A percentile compares a stretch with the other conserved stretches of the same genome.
Evolutionary conservation across 176 grass and related monocot genomes (phyloP).

Genomic region (Aegilops speltoides): DNA sequence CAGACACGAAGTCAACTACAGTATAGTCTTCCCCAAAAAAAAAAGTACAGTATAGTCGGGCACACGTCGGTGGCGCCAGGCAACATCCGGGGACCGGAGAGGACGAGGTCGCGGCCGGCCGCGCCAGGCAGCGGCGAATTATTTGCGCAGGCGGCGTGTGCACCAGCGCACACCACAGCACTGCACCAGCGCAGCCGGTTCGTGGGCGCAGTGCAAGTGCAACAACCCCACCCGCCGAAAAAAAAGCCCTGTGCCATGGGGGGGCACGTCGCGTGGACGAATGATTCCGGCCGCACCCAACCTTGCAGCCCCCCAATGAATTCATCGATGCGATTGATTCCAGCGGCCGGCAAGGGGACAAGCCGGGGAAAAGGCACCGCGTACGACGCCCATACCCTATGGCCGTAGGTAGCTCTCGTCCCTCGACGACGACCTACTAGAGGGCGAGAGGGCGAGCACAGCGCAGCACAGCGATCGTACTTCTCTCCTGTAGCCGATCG

Average conservation of each 20-base stretch:
- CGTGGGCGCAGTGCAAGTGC: not conserved
- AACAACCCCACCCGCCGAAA: not conserved
- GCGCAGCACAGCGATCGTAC: not conserved
- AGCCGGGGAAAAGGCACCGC: not conserved
- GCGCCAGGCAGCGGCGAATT: not conserved
- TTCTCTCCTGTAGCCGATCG: not conserved
- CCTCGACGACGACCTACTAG: not conserved
- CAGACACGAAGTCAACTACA: not conserved
- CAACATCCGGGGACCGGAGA: not conserved
- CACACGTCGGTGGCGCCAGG: not conserved
- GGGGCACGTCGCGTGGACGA: constrained; percentile 1
- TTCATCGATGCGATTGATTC: not conserved
- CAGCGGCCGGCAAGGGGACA: constrained; percentile 9
- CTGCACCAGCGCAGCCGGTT: not conserved
- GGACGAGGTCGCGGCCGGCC: no score
- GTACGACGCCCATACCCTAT: not conserved
- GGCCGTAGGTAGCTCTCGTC: not conserved
- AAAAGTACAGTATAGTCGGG: not conserved
- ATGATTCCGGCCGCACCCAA: not conserved
- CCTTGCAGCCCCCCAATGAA: not conserved
- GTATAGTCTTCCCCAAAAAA: no score
- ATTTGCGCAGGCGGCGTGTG: not conserved
- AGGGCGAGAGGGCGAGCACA: not conserved
- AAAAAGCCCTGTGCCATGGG: not conserved
- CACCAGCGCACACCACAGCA: no score